Base-by-base conservation (phyloP, 2,329 filamentous ascomycete genomes). In the Colletotrichum cereale region DNA sequence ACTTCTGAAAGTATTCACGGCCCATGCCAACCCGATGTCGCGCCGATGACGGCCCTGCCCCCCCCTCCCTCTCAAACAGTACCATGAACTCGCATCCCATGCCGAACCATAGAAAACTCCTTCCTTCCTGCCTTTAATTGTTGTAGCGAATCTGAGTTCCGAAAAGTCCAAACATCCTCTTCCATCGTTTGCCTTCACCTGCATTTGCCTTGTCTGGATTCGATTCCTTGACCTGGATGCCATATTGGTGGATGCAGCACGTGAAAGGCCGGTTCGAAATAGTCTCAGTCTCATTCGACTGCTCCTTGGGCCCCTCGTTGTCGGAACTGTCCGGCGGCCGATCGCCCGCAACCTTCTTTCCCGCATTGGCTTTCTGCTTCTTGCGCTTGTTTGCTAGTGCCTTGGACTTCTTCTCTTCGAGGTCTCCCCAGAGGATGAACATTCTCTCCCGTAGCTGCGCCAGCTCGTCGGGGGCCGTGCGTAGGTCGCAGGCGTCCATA, bases 361-460 rank as follows among this genome's bases (percentile, higher is more conserved):
- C 48, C 26, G 10, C 38, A n/a, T 61, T 67, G 21, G 53, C 48
- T 16, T 65, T 47, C 58, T 75, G 76, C 63, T 75, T 76, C 24
- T 73, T 76, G 58, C 76, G 77, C 48, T 75, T 71, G 67, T 72
- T 78, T 74, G 78, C 80, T 69, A 80, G 74, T 2, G 79, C 75
- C n/a, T 75, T 78, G 2, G 77, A 76, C 78, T 93, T 94, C 58
- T 84, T 80, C 78, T 97, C 94, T 77, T 95, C 91, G 1, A 98
- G 84, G 72, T 97, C 89, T 1, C 96, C 96, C 95, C 96, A 98
- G 1, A 98, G 84, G 44, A 89, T 83, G 78, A 92, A 96, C 66
- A 98, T 84, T 75, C 88, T 91, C 75, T 97, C 89, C 62, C 89
- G 87, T 5, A 98, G 82, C 8, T 79, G 73, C 3, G 76, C 78